Evolutionary conservation across 352 stramenopile genomes (phyloP).

Genomic region (Pythium chondricola): DNA sequence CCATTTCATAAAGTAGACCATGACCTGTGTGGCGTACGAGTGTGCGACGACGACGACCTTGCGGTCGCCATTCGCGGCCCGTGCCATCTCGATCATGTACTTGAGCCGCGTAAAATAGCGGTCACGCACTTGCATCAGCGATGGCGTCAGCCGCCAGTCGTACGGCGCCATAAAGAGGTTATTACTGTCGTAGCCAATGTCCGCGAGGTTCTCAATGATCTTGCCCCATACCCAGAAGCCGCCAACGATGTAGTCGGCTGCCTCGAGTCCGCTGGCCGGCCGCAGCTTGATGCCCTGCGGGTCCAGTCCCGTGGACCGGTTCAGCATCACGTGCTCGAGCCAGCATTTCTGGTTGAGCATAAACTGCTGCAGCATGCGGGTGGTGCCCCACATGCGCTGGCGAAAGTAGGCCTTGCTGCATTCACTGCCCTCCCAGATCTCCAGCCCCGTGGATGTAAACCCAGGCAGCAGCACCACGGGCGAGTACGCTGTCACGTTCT

Average conservation of each 20-base stretch:
- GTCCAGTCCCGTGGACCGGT: conserved; percentile 87
- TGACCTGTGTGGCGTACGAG: conserved; percentile 89
- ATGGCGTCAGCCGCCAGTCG: conserved; percentile 79
- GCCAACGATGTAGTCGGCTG: conserved; percentile 92
- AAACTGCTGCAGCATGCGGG: conserved; percentile 85
- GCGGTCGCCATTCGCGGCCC: conserved; percentile 44
- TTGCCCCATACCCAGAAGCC: conserved; percentile 95
- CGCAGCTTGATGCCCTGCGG: conserved; percentile 74
- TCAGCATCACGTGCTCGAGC: conserved; percentile 89
- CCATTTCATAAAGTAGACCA: conserved; percentile 96
- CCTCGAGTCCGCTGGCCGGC: conserved; percentile 84
- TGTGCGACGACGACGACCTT: conserved; percentile 92
- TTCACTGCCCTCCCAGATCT: conserved; percentile 90
- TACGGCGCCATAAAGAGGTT: conserved; percentile 86
- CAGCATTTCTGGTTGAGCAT: conserved; percentile 91
- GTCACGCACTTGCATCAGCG: conserved; percentile 72
- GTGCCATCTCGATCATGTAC: conserved; percentile 88
- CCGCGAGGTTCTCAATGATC: conserved; percentile 85
- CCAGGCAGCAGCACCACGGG: conserved; percentile 90
- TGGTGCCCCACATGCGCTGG: conserved; percentile 91
- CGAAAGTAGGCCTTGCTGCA: conserved; percentile 88
- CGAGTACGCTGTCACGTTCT: conserved; percentile 52
- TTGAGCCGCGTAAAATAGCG: conserved; percentile 92
- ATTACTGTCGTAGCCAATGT: conserved; percentile 91
- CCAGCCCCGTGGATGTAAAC: conserved; percentile 91